Evolutionary conservation across 768 basidiomycete species (phyloP), one percentile per base, ranked within the genome.

Genomic region (Kwoniella sp.): DNA sequence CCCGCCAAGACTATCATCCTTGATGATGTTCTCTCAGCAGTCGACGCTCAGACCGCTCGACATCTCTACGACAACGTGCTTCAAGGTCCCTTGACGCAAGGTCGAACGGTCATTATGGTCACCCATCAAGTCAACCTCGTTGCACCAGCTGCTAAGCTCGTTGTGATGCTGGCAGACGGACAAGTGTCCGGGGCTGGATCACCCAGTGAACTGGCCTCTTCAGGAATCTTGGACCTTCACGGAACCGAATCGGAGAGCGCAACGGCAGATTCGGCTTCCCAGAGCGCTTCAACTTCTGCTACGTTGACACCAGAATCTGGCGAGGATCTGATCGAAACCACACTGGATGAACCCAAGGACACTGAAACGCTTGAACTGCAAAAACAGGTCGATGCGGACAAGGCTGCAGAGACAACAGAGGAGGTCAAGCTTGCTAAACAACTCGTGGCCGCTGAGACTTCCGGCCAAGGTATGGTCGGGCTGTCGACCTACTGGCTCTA

Each of bases 71-170:
- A 63, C 26, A 41, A 77, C 37, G 66, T 61, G 25, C 55, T 77
- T 1, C 63, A 68, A 31, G 76, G 76, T n/a, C 45, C 55, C 0
- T 51, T 77, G 23, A 71, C 70, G 47, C 17, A 59, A 48, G 74
- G 74, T 13, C 63, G 76, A 25, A 77, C 74, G 11, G 56, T 75
- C 48, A 77, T 80, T 55, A 63, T 80, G 52, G 79, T 80, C 4
- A 77, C 79, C 1, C 81, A 81, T 50, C 75, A 77, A n/a, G 77
- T 81, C 26, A 72, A 72, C 23, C 67, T 81, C 0, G 78, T 79
- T 1, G 70, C 76, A 1, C 73, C 77, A 1, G 75, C 77, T 4
- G 77, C 79, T 1, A 63, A 67, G 0, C 79, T 66, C 60, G 73
- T 77, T 1, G 81, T 79, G 34, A 71, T 74, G 54, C 68, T 80